Conservation (phyloP, 2,329 filamentous ascomycete species). For the Aureobasidium sp. region DNA sequence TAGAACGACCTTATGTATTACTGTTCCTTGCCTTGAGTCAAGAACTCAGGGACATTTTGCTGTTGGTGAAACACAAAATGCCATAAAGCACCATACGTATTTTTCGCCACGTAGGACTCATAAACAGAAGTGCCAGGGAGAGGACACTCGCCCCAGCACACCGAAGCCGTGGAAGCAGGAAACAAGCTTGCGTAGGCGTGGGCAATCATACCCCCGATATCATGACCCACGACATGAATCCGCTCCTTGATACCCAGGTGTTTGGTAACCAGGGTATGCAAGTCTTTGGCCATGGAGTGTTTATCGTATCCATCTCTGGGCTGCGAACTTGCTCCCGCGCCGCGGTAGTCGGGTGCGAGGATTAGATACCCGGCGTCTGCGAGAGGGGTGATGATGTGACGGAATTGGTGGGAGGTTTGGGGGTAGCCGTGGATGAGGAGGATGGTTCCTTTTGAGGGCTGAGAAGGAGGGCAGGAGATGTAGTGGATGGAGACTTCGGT, state of each 20-base stretch:
- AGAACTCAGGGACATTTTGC: constrained; percentile 33
- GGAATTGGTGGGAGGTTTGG: constrained; percentile 41
- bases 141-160: constrained; percentile 39
- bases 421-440: constrained; percentile 44
- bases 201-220: constrained; percentile 44
- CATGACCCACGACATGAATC: constrained; percentile 41
- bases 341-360: constrained; percentile 35
- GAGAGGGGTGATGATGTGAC: constrained; percentile 33
- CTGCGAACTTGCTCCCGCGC: constrained; percentile 33
- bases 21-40: constrained; percentile 35
- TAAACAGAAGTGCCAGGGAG: constrained; percentile 33
- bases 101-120: constrained; percentile 24
- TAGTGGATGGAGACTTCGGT: constrained; percentile 23
- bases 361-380: constrained; percentile 34
- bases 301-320: constrained; percentile 36
- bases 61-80: constrained; percentile 40
- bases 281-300: constrained; percentile 34
- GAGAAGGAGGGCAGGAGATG: constrained; percentile 20
- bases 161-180: constrained; percentile 29
- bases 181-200: constrained; percentile 36
- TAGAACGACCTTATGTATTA: constrained; percentile 41
- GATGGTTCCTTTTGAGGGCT: constrained; percentile 28
- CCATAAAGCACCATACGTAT: constrained; percentile 26
- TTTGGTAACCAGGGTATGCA: constrained; percentile 27
- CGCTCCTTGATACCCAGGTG: constrained; percentile 31